A percentile compares a stretch with the other conserved stretches of the same genome.
These are phyloP conservation scores for Monilinia laxa DNA, from an alignment of 2,329 filamentous ascomycete genomes.

Conservation along the genomic window DNA sequence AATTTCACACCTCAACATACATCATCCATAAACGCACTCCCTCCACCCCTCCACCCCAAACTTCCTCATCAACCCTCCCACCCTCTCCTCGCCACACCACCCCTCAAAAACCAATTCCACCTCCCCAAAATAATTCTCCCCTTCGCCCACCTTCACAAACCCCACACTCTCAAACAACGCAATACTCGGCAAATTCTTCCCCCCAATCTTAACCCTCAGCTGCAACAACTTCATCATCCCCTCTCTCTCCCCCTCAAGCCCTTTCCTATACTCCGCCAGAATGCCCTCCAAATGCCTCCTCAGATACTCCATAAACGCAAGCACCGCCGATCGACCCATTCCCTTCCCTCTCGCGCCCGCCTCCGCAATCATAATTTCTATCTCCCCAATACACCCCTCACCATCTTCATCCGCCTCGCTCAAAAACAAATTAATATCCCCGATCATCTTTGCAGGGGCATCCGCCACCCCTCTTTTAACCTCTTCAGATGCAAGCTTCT, in stretches of 20 bases:
- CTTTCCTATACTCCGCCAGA: slow-evolving; percentile 52
- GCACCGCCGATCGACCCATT: slow-evolving; percentile 62
- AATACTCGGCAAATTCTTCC: slow-evolving; percentile 56
- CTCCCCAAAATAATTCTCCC: slow-evolving; percentile 66
- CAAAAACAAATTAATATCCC: slow-evolving; percentile 82
- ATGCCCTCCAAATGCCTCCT: slow-evolving; percentile 53
- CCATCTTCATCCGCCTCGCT: slow-evolving; percentile 50
- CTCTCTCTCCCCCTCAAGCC: slow-evolving; percentile 8
- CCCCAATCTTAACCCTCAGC: slow-evolving; percentile 61
- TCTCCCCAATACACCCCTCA: slow-evolving; percentile 58
- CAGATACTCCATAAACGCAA: slow-evolving; percentile 70
- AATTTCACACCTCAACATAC: neutral
- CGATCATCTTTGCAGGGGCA: slow-evolving; percentile 58
- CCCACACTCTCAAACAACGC: slow-evolving; percentile 59
- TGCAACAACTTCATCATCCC: slow-evolving; percentile 40
- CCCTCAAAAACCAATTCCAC: slow-evolving; percentile 51
- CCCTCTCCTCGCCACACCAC: slow-evolving; percentile 37
- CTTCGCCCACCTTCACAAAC: slow-evolving; percentile 50
- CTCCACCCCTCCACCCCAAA: slow-evolving; percentile 43
- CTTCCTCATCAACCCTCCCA: slow-evolving; percentile 37
- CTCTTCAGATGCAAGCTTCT: neutral
- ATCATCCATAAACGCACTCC: slow-evolving; percentile 42
- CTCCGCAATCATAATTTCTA: slow-evolving; percentile 84
- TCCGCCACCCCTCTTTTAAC: slow-evolving; percentile 45
- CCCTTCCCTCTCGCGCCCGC: slow-evolving; percentile 58